Percentiles rank a stretch among this genome's conserved stretches.
These are phyloP conservation scores for Amylostereum chailletii DNA, from an alignment of 1,284 basidiomycete species.

Conservation along the genomic window DNA sequence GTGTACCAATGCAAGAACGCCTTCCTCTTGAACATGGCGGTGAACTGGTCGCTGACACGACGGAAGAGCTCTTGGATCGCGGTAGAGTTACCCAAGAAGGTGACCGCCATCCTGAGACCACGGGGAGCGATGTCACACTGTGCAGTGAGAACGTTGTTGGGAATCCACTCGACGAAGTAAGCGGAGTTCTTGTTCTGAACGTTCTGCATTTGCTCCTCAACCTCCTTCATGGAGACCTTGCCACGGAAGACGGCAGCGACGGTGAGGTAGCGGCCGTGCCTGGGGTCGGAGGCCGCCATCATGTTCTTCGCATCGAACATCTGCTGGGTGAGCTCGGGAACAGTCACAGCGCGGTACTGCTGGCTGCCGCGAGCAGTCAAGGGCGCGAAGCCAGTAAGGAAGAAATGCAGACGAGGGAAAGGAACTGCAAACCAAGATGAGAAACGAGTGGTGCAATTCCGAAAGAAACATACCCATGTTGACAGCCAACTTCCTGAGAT, in stretches of 20 bases:
- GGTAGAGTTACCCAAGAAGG: constrained; percentile 96
- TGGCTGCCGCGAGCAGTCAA: constrained; percentile 90
- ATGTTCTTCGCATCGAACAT: constrained; percentile 99
- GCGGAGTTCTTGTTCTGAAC: constrained; percentile 96
- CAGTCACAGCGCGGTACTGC: constrained; percentile 91
- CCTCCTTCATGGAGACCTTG: constrained; percentile 98
- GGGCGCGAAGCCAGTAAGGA: constrained; percentile 97
- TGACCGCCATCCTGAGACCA: constrained; percentile 92
- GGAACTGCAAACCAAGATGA: constrained; percentile 47
- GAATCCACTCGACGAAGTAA: constrained; percentile 99
- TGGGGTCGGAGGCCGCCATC: constrained; percentile 95
- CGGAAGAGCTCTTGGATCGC: constrained; percentile 98
- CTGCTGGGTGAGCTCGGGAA: constrained; percentile 93
- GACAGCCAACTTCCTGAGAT: constrained; percentile 93
- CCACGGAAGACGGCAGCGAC: constrained; percentile 98
- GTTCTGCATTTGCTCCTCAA: constrained; percentile 97
- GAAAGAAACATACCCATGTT: constrained; percentile 77
- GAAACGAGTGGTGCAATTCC: background rate
- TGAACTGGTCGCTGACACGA: constrained; percentile 96
- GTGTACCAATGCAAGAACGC: constrained; percentile 99
- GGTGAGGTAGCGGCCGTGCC: constrained; percentile 91
- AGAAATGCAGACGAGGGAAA: constrained; percentile 99
- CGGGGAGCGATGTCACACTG: constrained; percentile 94
- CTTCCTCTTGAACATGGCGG: constrained; percentile 98
- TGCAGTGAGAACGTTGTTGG: constrained; percentile 94